phyloP scores from a whole-genome alignment of 768 basidiomycete genomes.

The Tylopilus rubrobrunneus region DNA sequence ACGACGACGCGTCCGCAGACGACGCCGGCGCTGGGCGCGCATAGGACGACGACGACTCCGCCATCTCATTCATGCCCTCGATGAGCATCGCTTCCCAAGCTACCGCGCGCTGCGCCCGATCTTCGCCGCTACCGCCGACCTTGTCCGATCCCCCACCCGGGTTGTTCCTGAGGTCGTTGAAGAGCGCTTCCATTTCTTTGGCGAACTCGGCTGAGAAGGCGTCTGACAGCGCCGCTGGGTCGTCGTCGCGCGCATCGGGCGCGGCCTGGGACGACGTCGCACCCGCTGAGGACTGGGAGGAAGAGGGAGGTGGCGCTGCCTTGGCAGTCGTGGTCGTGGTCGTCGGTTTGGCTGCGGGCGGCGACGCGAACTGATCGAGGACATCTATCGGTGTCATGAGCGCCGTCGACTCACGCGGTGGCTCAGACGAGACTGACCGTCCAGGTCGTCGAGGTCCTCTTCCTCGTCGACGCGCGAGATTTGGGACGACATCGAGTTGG shows the following conservation, averaged over 20 bases:
- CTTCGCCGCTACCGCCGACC: neutral
- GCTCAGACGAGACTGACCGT: constrained; percentile 30
- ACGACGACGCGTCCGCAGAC: neutral
- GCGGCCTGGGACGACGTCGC: constrained; percentile 13
- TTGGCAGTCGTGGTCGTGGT: neutral
- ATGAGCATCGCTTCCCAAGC: constrained; percentile 73
- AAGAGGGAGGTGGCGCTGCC: too few relatives aligned
- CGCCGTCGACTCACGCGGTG: neutral
- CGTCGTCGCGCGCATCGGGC: neutral
- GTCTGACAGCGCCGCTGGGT: constrained; percentile 11
- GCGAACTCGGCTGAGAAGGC: constrained; percentile 41
- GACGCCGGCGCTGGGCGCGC: neutral
- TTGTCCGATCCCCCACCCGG: constrained; percentile 12
- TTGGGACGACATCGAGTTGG: neutral
- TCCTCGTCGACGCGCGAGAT: constrained; percentile 30
- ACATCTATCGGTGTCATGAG: constrained; percentile 37
- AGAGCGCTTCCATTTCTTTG: constrained; percentile 42
- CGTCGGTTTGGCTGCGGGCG: constrained; percentile 11
- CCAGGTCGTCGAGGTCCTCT: constrained; percentile 39
- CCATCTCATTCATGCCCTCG: constrained; percentile 49
- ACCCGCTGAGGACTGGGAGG: neutral
- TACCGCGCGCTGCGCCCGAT: constrained; percentile 43
- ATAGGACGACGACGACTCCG: constrained; percentile 3
- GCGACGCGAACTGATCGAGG: constrained; percentile 40
- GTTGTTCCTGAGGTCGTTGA: constrained; percentile 22